Base-by-base conservation (phyloP, 2,329 filamentous ascomycete species). In the Beauveria rudraprayagi region DNA sequence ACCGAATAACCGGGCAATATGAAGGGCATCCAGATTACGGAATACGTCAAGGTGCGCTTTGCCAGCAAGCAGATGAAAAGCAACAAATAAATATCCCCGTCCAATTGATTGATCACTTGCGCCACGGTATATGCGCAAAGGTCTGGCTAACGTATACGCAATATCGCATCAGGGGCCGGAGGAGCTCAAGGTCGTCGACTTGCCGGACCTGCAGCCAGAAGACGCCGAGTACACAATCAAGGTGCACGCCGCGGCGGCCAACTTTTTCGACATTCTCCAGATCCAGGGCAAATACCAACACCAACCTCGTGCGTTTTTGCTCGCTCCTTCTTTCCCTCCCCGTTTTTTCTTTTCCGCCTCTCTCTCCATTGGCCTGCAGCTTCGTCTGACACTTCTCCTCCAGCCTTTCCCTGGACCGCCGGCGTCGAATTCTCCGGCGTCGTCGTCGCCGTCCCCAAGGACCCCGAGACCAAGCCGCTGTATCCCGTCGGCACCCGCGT, bases 221-320 rank as follows among this genome's bases (percentile, higher is more conserved):
- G 75, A 85, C 37, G 78, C 89, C 70, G 85, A 96, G 76, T 97
- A 97, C 73, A 81, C 95, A 65, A 89, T 97, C 71, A 83, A 87
- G 70, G 89, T 97, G 69, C 90, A 91, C 75, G 91, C 93, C 52
- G 83, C 89, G 0, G 93, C 91, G 22, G 90, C 91, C 69, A 97
- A 97, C 78, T 97, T 97, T 83, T 97, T 97, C 79, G 93, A 97
- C 73, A 89, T 96, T 62, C 85, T 97, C 60, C 93, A 97, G 72
- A 91, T 97, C 70, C 88, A 91, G 70, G 93, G 93, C 61, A 96
- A 95, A 83, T 97, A 97, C 76, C 93, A 97, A 72, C 83, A 91
- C 71, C 92, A 97, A 69, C 92, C 92, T 0, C 85, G 81, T 83
- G 73, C 34, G 77, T 64, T 37, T 37, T 16, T 16, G 34, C 34